These are phyloP conservation scores for Picocystis sp. DNA, from an alignment of 163 green algal genomes.

Conservation along the genomic window DNA sequence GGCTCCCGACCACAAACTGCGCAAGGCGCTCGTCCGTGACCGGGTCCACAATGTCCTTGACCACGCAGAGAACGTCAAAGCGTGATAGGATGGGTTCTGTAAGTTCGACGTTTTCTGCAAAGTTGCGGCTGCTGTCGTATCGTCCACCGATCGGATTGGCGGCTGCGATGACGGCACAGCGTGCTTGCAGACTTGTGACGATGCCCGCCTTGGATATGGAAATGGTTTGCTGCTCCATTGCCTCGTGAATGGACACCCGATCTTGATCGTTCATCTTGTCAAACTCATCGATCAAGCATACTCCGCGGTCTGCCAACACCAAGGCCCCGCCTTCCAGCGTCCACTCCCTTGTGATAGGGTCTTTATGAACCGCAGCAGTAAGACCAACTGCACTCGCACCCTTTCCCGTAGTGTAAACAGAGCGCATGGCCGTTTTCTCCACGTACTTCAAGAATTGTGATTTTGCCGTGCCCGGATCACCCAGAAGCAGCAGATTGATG, in stretches of 20 bases:
- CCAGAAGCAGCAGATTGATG: slow-evolving; percentile 96
- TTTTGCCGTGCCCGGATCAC: slow-evolving; percentile 91
- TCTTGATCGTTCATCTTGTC: slow-evolving; percentile 99
- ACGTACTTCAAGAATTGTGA: slow-evolving; percentile 97
- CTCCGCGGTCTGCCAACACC: slow-evolving; percentile 86
- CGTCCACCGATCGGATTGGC: slow-evolving; percentile 88
- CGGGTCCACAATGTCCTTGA: slow-evolving; percentile 86
- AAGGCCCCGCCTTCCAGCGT: slow-evolving; percentile 93
- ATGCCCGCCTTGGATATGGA: slow-evolving; percentile 97
- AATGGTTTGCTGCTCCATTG: slow-evolving; percentile 99
- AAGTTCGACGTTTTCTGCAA: slow-evolving; percentile 92
- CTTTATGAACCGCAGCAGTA: slow-evolving; percentile 81
- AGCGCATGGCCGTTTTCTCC: slow-evolving; percentile 73
- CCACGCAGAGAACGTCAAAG: slow-evolving; percentile 91
- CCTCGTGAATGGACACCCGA: slow-evolving; percentile 94
- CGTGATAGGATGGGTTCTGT: slow-evolving; percentile 92
- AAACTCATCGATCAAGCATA: slow-evolving; percentile 99
- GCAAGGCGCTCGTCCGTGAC: slow-evolving; percentile 77
- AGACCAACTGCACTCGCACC: slow-evolving; percentile 89
- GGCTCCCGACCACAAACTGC: slow-evolving; percentile 77
- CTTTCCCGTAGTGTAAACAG: slow-evolving; percentile 97
- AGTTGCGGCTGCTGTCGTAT: slow-evolving; percentile 66
- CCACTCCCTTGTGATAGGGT: slow-evolving; percentile 72
- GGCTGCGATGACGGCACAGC: slow-evolving; percentile 93
- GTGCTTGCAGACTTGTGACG: slow-evolving; percentile 82